phyloP scores from a whole-genome alignment of 2,329 filamentous ascomycete species.

The Sporothrix curviconia region DNA sequence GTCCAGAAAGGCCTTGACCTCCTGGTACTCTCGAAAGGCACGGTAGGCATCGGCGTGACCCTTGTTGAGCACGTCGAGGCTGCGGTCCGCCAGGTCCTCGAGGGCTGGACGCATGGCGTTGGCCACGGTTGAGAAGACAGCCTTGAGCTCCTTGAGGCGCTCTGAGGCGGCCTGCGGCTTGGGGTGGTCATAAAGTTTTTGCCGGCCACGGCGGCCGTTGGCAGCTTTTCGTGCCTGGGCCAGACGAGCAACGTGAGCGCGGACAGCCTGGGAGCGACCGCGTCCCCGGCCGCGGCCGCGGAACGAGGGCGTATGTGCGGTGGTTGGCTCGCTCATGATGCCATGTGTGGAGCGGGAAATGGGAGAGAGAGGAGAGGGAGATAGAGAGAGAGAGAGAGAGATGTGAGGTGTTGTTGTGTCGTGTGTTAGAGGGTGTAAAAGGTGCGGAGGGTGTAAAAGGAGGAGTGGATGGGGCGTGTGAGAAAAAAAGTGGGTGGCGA shows the following conservation, averaged over 20 bases:
- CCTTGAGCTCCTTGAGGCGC: constrained; percentile 61
- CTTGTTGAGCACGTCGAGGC: constrained; percentile 50
- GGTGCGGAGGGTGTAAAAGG: not conserved
- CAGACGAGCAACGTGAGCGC: constrained; percentile 20
- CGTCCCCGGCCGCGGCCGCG: constrained; percentile 27
- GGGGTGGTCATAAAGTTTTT: constrained; percentile 49
- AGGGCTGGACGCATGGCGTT: constrained; percentile 58
- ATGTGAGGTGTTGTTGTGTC: not conserved
- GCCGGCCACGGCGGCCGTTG: constrained; percentile 40
- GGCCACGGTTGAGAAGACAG: constrained; percentile 56
- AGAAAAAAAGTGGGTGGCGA: not conserved
- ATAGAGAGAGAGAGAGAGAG: not conserved
- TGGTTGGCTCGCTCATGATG: constrained; percentile 21
- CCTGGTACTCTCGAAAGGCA: constrained; percentile 45
- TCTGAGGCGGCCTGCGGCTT: constrained; percentile 53
- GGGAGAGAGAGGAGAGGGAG: not conserved
- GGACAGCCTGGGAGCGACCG: constrained; percentile 28
- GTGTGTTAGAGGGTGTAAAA: not conserved
- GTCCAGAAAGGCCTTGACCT: constrained; percentile 47
- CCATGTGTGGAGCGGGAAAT: constrained; percentile 15
- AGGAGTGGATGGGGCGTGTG: not conserved
- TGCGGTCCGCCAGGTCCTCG: constrained; percentile 57
- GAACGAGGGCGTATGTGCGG: constrained; percentile 15
- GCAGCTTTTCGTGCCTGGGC: constrained; percentile 32
- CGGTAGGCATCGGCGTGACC: constrained; percentile 47